Evolutionary conservation across 192 early-diverging fungal genomes (phyloP).

Genomic region (Coemansia sp.): DNA sequence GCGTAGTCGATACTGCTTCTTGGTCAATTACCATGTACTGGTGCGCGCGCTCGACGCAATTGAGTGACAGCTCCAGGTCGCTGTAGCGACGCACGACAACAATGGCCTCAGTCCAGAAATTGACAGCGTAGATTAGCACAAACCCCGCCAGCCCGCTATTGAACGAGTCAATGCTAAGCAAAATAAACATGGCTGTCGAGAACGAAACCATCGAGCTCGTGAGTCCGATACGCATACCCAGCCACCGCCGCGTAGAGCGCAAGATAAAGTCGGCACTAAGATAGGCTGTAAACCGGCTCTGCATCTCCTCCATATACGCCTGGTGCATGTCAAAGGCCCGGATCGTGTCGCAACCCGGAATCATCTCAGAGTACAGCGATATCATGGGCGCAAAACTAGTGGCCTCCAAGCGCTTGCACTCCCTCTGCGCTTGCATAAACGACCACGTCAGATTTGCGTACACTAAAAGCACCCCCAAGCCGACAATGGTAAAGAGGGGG

Average conservation of each 20-base stretch:
- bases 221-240: slow-evolving; percentile 75
- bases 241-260: slow-evolving; percentile 78
- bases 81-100: slow-evolving; percentile 73
- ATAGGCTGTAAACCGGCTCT: slow-evolving; percentile 63
- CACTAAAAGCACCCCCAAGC: slow-evolving; percentile 57
- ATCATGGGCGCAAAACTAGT: slow-evolving; percentile 68
- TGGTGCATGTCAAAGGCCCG: slow-evolving; percentile 76
- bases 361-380: slow-evolving; percentile 77
- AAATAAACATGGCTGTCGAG: slow-evolving; percentile 64
- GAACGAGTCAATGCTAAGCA: slow-evolving; percentile 54
- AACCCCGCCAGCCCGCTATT: slow-evolving; percentile 83
- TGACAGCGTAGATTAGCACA: slow-evolving; percentile 74
- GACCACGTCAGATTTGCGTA: slow-evolving; percentile 65
- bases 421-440: slow-evolving; percentile 76
- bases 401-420: slow-evolving; percentile 81
- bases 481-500: slow-evolving; percentile 71
- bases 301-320: slow-evolving; percentile 65
- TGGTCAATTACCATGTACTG: slow-evolving; percentile 80
- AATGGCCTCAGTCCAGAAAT: slow-evolving; percentile 71
- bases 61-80: slow-evolving; percentile 76
- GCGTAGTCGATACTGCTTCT: slow-evolving; percentile 60
- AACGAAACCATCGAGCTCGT: slow-evolving; percentile 72
- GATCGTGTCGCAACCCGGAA: slow-evolving; percentile 69
- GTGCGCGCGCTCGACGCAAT: slow-evolving; percentile 74
- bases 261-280: slow-evolving; percentile 79